These are phyloP conservation scores for Macrolepiota fuliginosa DNA, from an alignment of 768 basidiomycete species.

Conservation along the genomic window DNA sequence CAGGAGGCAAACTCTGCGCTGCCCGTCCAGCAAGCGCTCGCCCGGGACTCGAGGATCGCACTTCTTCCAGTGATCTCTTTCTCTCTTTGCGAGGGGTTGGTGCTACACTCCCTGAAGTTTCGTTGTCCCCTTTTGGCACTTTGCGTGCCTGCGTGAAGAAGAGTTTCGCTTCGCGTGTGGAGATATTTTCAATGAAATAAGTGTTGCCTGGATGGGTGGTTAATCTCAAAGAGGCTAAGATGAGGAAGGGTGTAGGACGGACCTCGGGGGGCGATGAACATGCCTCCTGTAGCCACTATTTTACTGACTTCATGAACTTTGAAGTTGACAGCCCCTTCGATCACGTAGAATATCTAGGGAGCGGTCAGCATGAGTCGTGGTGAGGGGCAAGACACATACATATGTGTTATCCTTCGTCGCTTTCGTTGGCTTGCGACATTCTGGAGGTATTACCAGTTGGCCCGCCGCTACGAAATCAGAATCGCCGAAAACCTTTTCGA, in stretches of 20 bases:
- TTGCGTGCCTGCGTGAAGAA: conserved; percentile 92
- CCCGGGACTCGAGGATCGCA: conserved; percentile 8
- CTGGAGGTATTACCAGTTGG: conserved; percentile 76
- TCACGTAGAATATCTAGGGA: conserved; percentile 56
- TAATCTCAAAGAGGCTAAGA: neutral
- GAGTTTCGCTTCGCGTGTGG: conserved; percentile 71
- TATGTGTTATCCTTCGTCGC: conserved; percentile 87
- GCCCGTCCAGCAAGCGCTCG: neutral
- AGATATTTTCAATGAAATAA: conserved; percentile 89
- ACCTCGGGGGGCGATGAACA: conserved; percentile 92
- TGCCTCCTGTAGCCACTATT: conserved; percentile 76
- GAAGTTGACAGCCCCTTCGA: conserved; percentile 87
- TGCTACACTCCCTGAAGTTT: neutral
- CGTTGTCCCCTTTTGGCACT: conserved; percentile 26
- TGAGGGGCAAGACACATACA: conserved; percentile 16
- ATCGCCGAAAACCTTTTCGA: conserved; percentile 91
- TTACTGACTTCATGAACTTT: conserved; percentile 79
- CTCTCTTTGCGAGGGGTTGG: neutral
- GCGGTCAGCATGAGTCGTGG: neutral
- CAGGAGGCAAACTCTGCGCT: conserved; percentile 8
- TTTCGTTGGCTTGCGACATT: conserved; percentile 83
- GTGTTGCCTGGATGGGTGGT: conserved; percentile 62
- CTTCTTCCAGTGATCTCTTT: conserved; percentile 9
- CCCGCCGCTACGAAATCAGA: conserved; percentile 91
- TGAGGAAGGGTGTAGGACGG: neutral